Conservation (phyloP, 306 rosid genomes). For the Vicia sativa region DNA sequence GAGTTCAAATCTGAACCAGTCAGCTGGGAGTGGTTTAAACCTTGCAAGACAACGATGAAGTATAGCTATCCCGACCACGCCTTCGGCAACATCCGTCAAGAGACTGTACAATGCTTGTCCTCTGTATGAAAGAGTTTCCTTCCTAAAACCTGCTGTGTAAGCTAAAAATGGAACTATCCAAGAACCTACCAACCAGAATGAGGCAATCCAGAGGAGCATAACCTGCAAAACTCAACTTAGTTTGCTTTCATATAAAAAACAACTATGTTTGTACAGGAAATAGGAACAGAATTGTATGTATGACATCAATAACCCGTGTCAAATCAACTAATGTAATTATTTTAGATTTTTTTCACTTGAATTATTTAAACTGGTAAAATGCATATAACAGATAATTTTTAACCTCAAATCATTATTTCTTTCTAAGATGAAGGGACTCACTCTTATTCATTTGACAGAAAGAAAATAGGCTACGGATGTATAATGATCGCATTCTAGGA, state of each 20-base stretch:
- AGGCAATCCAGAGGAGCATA: slow-evolving; percentile 65
- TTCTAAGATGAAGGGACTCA: neutral
- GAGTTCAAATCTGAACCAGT: slow-evolving; percentile 59
- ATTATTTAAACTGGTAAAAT: slow-evolving; percentile 3
- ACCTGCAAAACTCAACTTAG: slow-evolving; percentile 55
- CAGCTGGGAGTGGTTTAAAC: slow-evolving; percentile 57
- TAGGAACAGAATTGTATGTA: slow-evolving; percentile 18
- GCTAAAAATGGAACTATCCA: slow-evolving; percentile 66
- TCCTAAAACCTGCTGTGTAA: slow-evolving; percentile 57
- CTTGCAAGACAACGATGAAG: slow-evolving; percentile 53
- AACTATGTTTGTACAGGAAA: slow-evolving; percentile 7
- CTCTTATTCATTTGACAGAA: slow-evolving; percentile 3
- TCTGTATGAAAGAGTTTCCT: slow-evolving; percentile 60
- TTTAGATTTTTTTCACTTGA: neutral
- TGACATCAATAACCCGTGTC: neutral
- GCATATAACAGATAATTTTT: slow-evolving; percentile 6
- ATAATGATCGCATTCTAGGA: neutral
- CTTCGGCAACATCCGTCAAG: slow-evolving; percentile 55
- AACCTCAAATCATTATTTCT: slow-evolving; percentile 21
- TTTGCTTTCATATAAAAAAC: slow-evolving; percentile 16
- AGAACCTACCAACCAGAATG: slow-evolving; percentile 68
- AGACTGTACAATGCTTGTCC: slow-evolving; percentile 71
- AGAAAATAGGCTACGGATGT: slow-evolving; percentile 2
- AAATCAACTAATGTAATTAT: neutral
- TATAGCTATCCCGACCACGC: slow-evolving; percentile 57